Percentiles rank a stretch among this genome's conserved stretches.
phyloP scores from a whole-genome alignment of 768 basidiomycete genomes.

The Paxillus ammoniavirescens region DNA sequence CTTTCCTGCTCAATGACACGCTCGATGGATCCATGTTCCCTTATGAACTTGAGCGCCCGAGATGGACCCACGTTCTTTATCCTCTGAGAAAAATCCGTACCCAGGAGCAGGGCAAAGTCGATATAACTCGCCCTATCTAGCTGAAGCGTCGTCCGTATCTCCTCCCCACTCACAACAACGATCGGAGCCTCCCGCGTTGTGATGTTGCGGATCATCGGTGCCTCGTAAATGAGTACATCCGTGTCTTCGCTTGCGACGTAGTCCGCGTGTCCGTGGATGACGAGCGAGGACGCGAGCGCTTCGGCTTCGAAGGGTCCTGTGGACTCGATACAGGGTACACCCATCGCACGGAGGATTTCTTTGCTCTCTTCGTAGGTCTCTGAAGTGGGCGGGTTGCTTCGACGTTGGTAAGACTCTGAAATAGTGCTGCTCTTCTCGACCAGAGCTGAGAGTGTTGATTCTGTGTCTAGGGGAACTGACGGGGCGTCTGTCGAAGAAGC shows the following conservation, averaged over 20 bases:
- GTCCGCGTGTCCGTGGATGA: conserved; percentile 72
- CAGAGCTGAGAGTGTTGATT: conserved; percentile 32
- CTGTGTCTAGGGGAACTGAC: conserved; percentile 16
- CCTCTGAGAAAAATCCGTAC: conserved; percentile 87
- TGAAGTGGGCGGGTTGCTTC: conserved; percentile 58
- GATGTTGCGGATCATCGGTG: conserved; percentile 77
- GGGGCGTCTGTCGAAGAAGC: conserved; percentile 7
- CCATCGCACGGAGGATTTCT: conserved; percentile 73
- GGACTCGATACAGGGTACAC: conserved; percentile 73
- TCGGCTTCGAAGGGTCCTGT: conserved; percentile 79
- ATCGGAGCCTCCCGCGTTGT: conserved; percentile 61
- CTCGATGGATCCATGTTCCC: conserved; percentile 71
- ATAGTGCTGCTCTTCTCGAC: conserved; percentile 53
- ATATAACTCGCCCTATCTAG: conserved; percentile 62
- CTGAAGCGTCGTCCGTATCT: conserved; percentile 55
- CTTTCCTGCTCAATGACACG: conserved; percentile 52
- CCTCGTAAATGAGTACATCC: conserved; percentile 81
- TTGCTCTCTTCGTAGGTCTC: conserved; percentile 70
- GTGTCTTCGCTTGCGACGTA: conserved; percentile 92
- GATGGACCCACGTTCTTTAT: conserved; percentile 80
- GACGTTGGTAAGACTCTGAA: conserved; percentile 62
- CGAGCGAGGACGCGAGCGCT: conserved; percentile 78
- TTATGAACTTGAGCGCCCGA: conserved; percentile 75
- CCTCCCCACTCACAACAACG: conserved; percentile 57
- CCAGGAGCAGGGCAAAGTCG: conserved; percentile 85